These are phyloP conservation scores for Penicillium taxi DNA, from an alignment of 495 filamentous ascomycete species.

Conservation along the genomic window DNA sequence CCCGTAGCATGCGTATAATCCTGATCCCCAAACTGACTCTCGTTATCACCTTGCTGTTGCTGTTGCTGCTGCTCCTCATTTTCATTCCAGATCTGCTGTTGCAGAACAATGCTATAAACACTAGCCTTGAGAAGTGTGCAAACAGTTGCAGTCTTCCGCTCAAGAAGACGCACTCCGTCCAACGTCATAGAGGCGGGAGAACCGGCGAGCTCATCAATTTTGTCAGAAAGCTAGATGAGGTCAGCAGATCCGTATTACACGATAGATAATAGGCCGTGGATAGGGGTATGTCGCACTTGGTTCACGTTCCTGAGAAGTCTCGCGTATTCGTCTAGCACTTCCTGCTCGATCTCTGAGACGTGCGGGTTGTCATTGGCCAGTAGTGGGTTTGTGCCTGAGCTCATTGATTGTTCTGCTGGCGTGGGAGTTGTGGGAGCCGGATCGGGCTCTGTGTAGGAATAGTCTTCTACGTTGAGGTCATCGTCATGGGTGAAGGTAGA, in stretches of 20 bases:
- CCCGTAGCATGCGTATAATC: conserved; percentile 23
- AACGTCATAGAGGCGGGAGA: conserved; percentile 29
- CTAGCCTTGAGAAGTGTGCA: conserved; percentile 95
- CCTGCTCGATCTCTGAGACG: conserved; percentile 74
- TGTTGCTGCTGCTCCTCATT: conserved; percentile 36
- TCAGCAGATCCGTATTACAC: background rate
- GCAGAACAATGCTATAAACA: conserved; percentile 95
- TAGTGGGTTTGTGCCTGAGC: conserved; percentile 31
- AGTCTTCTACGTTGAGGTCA: conserved; percentile 15
- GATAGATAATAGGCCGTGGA: background rate
- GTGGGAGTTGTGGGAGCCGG: conserved; percentile 17
- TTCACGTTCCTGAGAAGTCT: conserved; percentile 85
- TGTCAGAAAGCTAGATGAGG: conserved; percentile 28
- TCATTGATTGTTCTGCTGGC: conserved; percentile 13
- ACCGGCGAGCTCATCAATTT: conserved; percentile 30
- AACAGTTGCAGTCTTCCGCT: conserved; percentile 88
- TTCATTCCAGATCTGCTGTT: conserved; percentile 82
- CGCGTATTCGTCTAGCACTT: conserved; percentile 89
- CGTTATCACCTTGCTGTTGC: conserved; percentile 23
- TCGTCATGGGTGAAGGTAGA: conserved; percentile 18
- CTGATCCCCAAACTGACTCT: conserved; percentile 18
- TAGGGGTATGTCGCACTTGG: conserved; percentile 47
- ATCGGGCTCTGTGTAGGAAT: conserved; percentile 16
- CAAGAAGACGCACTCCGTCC: conserved; percentile 78
- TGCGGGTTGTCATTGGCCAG: conserved; percentile 31